Evolutionary conservation across 78 protist species (phyloP).

Genomic region (Dictyostelium brefeldianum): DNA sequence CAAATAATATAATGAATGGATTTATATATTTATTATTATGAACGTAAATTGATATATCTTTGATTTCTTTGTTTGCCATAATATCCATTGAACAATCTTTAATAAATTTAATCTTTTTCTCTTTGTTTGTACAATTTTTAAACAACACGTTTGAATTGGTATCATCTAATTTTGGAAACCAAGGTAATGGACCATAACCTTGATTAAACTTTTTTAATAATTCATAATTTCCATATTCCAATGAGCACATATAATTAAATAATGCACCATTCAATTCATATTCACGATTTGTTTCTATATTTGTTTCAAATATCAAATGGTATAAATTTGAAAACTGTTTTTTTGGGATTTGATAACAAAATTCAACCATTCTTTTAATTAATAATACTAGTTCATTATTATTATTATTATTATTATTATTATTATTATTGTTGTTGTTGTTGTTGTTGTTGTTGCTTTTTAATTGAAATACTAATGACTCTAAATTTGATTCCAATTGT

Average conservation of each 20-base stretch:
- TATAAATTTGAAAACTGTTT: too few species aligned
- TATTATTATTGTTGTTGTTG: background rate
- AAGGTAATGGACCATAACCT: background rate
- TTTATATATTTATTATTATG: too few species aligned
- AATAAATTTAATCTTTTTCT: background rate
- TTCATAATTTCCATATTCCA: background rate
- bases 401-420: constrained; percentile 3
- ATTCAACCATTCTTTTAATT: background rate
- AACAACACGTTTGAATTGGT: background rate
- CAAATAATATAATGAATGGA: too few species aligned
- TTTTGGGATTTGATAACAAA: background rate
- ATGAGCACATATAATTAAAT: background rate
- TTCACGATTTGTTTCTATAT: background rate
- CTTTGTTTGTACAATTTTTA: background rate
- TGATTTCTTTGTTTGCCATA: too few species aligned
- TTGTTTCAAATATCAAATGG: too few species aligned
- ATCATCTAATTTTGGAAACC: background rate
- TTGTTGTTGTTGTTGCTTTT: background rate
- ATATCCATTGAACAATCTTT: background rate
- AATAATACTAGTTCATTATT: background rate
- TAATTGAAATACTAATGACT: background rate
- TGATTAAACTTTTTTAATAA: background rate
- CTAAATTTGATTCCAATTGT: too few species aligned
- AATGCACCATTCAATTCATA: background rate
- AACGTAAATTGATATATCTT: too few species aligned